These are phyloP conservation scores for Cantharellus cinnabarinus DNA, from an alignment of 768 basidiomycete species.

Conservation along the genomic window DNA sequence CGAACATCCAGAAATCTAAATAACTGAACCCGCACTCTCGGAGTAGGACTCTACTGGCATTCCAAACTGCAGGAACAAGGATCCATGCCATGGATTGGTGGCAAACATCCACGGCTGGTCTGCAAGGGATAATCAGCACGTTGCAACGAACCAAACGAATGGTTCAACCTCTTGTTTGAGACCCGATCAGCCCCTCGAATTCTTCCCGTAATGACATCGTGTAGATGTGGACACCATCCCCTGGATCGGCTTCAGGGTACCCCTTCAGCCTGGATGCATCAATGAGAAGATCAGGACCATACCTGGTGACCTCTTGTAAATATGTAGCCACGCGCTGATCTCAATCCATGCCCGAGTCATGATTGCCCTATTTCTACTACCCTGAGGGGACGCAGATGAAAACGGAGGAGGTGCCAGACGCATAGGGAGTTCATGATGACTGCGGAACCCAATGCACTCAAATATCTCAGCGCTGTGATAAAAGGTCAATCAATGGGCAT, in stretches of 20 bases:
- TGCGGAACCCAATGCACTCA: slow-evolving; percentile 33
- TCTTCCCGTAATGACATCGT: too few species aligned
- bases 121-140: too few species aligned
- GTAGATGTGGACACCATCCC: too few species aligned
- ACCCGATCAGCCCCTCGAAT: too few species aligned
- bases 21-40: too few species aligned
- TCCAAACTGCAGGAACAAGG: not conserved
- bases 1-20: slow-evolving; percentile 1
- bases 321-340: slow-evolving; percentile 29
- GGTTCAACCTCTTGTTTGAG: not conserved
- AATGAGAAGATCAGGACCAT: too few species aligned
- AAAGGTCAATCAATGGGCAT: slow-evolving; percentile 7
- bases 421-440: slow-evolving; percentile 40
- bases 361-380: slow-evolving; percentile 7
- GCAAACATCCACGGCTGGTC: too few species aligned
- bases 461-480: slow-evolving; percentile 23
- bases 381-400: slow-evolving; percentile 13
- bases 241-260: too few species aligned
- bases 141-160: not conserved
- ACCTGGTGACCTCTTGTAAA: too few species aligned
- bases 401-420: slow-evolving; percentile 35
- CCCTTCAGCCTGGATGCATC: too few species aligned
- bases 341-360: slow-evolving; percentile 71
- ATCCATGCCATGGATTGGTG: slow-evolving; percentile 6
- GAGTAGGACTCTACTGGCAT: too few species aligned